Base-by-base conservation (phyloP, 306 rosid species). In the Malus sieversii region DNA sequence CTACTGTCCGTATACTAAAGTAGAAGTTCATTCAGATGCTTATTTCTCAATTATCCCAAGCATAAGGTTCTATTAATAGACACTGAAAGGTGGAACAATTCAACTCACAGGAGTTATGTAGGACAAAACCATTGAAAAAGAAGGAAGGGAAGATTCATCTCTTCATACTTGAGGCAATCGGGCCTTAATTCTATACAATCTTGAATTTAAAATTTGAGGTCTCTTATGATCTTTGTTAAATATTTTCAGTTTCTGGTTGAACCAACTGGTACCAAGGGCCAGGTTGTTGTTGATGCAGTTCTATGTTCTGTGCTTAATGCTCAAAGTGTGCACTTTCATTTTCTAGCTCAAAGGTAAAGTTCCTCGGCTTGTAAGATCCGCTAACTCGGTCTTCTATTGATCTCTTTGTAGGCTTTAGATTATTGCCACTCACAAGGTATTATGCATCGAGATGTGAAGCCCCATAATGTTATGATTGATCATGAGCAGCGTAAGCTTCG, bases 401-500 rank as follows among this genome's bases (percentile, higher is more conserved):
- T 74, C 68, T 64, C 53, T 33, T 16, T 38, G 77, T 60, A 83
- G 86, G 86, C 86, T 48, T 75, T 83, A 77, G 86, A 83, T 80
- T 83, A 74, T 80, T 83, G 86, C 73, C 86, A 83, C 73, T 83
- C 86, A 1, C 86, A 83, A 73, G 86, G 86, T 79, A 83, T 83
- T 53, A 80, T 83, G 82, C 86, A 83, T 68, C 81, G 86, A 40
- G 86, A 83, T 77, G 86, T 83, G 72, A 83, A 83, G 76, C 86
- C 86, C 63, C 86, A 83, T 58, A 83, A 83, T 52, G 86, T 83
- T 10, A 83, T 83, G 86, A 83, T 83, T 53, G 86, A 83, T 74
- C 86, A 83, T 44, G 86, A 79, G 74, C 86, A 80, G 81, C 84
- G 77, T 13, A 83, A 83, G 77, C 84, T 83, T 72, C 84, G 86